A percentile compares a stretch with the other conserved stretches of the same genome.
Evolutionary conservation across 2,329 filamentous ascomycete species (phyloP).

Genomic region (Amesomyces nigricolor): DNA sequence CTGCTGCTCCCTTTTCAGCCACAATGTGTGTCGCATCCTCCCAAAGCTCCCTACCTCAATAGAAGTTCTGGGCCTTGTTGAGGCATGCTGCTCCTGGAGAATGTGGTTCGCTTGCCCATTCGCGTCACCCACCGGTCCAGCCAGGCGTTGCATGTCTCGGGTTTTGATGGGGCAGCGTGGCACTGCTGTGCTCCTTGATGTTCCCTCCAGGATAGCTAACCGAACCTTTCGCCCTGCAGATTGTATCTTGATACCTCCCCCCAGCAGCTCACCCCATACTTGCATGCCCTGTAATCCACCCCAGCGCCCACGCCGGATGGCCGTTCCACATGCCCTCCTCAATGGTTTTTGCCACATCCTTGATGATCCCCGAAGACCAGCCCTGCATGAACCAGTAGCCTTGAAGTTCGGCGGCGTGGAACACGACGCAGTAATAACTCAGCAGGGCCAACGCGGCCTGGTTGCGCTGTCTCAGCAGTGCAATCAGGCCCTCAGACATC

Average conservation of each 20-base stretch:
- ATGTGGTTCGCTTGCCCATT: too few species aligned
- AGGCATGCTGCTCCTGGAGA: too few species aligned
- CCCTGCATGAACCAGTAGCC: conserved; percentile 24
- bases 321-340: conserved; percentile 16
- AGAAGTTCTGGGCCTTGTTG: too few species aligned
- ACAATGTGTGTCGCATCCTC: too few species aligned
- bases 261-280: neutral
- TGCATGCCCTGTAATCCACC: conserved; percentile 17
- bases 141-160: too few species aligned
- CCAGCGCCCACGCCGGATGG: conserved; percentile 22
- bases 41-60: too few species aligned
- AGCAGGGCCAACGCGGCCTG: conserved; percentile 22
- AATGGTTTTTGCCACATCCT: conserved; percentile 17
- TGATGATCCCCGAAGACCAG: conserved; percentile 19
- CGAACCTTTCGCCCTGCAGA: neutral
- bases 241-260: neutral
- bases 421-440: conserved; percentile 23
- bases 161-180: too few species aligned
- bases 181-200: too few species aligned
- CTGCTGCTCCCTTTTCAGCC: too few species aligned
- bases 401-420: conserved; percentile 18
- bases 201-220: too few species aligned
- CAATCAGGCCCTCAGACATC: conserved; percentile 17
- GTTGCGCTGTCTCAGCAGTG: conserved; percentile 19
- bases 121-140: too few species aligned